These are phyloP conservation scores for Sporothrix brasiliensis DNA, from an alignment of 2,329 filamentous ascomycete genomes.

Conservation along the genomic window DNA sequence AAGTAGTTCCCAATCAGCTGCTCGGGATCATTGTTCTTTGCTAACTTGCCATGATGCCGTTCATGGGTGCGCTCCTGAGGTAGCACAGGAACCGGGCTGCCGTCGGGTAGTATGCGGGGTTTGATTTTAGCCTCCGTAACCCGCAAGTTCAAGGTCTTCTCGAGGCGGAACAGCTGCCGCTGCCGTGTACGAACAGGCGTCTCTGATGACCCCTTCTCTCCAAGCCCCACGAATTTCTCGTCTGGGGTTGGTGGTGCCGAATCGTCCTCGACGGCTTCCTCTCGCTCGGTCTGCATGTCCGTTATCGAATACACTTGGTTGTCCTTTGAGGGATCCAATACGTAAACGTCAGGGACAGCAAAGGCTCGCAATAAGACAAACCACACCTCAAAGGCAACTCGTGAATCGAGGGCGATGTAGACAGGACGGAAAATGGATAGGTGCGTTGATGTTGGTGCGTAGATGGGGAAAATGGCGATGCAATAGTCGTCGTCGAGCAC, in stretches of 20 bases:
- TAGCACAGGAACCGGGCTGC: conserved; percentile 35
- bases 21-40: conserved; percentile 48
- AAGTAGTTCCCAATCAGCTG: conserved; percentile 68
- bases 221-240: conserved; percentile 11
- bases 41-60: conserved; percentile 33
- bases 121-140: conserved; percentile 66
- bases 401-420: conserved; percentile 82
- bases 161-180: conserved; percentile 60
- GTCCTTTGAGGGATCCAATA: conserved; percentile 53
- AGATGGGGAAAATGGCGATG: conserved; percentile 93
- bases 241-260: background rate
- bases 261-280: background rate
- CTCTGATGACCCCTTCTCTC: background rate
- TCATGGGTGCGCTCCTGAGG: conserved; percentile 37
- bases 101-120: conserved; percentile 38
- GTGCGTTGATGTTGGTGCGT: conserved; percentile 72
- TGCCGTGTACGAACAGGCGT: conserved; percentile 22
- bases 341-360: conserved; percentile 88
- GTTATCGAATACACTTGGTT: conserved; percentile 50
- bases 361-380: conserved; percentile 89
- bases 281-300: conserved; percentile 47
- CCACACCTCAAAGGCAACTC: conserved; percentile 96
- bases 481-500: conserved; percentile 92
- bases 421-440: conserved; percentile 82
- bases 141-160: conserved; percentile 62